Evolutionary conservation across 1,139 yeast species (phyloP).

Genomic region (Meyerozyma guilliermondii): DNA sequence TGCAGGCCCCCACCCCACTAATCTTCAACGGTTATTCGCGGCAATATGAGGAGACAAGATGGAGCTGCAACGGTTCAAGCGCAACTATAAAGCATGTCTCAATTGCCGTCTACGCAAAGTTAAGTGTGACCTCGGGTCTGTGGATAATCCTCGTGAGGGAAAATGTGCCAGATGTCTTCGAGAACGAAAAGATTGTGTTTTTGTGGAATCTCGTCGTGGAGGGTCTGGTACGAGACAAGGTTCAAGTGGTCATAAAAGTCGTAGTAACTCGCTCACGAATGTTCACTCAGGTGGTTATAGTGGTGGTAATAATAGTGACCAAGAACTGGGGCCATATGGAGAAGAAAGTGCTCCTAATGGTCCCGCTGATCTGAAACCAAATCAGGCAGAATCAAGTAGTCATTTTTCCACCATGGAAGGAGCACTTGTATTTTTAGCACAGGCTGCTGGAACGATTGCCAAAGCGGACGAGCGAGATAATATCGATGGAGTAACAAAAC

Average conservation of each 20-base stretch:
- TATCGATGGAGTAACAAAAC: constrained; percentile 58
- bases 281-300: neutral
- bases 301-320: neutral
- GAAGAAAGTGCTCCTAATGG: neutral
- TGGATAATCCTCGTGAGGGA: constrained; percentile 68
- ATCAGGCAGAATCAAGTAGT: constrained; percentile 4
- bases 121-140: constrained; percentile 78
- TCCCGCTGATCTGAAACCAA: neutral
- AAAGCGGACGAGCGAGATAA: constrained; percentile 62
- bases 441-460: constrained; percentile 71
- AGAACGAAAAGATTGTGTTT: constrained; percentile 76
- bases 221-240: constrained; percentile 19
- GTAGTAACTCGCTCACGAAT: neutral
- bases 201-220: constrained; percentile 61
- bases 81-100: constrained; percentile 80
- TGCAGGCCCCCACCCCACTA: neutral
- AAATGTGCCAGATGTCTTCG: constrained; percentile 84
- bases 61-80: constrained; percentile 28
- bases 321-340: neutral
- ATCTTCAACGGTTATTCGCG: neutral
- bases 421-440: constrained; percentile 66
- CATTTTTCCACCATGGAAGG: constrained; percentile 52
- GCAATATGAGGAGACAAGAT: neutral
- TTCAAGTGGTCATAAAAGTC: neutral
- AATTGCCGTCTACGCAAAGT: constrained; percentile 81